phyloP scores from a whole-genome alignment of 164 flowering plant genomes.

The Magnolia changhungtana region DNA sequence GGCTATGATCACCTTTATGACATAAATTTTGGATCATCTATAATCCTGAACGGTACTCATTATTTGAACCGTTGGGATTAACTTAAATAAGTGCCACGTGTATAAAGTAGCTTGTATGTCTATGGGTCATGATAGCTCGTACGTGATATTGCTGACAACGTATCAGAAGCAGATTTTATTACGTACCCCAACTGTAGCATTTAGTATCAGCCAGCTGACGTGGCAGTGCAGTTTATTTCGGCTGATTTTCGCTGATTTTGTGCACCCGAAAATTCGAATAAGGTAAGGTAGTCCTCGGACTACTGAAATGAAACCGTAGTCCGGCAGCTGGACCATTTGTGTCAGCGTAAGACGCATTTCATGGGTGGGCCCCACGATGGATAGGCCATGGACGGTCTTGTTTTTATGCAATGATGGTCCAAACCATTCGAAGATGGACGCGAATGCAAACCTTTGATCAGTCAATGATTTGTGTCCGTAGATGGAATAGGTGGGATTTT shows the following conservation, averaged over 20 bases:
- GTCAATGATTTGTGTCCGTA: too few relatives aligned
- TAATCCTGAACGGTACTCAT: not conserved
- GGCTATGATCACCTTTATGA: too few relatives aligned
- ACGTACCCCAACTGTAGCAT: not conserved
- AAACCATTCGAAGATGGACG: too few relatives aligned
- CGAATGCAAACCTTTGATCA: too few relatives aligned
- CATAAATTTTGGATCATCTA: too few relatives aligned
- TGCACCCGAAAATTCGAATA: not conserved
- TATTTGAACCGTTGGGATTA: not conserved
- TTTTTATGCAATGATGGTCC: too few relatives aligned
- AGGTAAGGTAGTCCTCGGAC: not conserved
- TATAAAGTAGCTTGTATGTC: not conserved
- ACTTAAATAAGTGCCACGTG: not conserved
- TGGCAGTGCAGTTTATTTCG: not conserved
- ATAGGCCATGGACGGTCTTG: too few relatives aligned
- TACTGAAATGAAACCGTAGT: not conserved
- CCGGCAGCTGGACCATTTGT: not conserved
- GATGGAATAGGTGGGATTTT: too few relatives aligned
- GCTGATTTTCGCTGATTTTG: slow-evolving; percentile 5
- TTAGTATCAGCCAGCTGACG: not conserved
- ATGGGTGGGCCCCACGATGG: too few relatives aligned
- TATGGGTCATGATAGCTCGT: not conserved
- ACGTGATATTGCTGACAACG: not conserved
- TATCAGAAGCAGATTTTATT: not conserved
- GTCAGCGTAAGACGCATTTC: too few relatives aligned